Conservation (phyloP, 2,329 filamentous ascomycete species). For the Penicillium sp. region DNA sequence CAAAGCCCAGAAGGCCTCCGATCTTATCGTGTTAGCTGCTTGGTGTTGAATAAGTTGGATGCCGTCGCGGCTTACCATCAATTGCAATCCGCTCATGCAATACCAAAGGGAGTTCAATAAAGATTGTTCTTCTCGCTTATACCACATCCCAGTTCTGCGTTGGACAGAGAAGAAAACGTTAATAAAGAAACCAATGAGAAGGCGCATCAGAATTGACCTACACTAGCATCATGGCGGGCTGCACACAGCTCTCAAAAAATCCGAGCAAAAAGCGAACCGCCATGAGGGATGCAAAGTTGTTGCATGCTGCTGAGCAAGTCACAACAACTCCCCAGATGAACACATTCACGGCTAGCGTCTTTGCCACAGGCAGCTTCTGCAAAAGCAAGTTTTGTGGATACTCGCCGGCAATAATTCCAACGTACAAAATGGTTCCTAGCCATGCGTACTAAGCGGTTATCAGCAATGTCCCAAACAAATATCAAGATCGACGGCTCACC, state of each 20-base stretch:
- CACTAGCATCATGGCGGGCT: no score
- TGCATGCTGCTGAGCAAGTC: slow-evolving; percentile 13
- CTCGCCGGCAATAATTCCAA: slow-evolving; percentile 17
- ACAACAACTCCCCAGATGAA: slow-evolving; percentile 11
- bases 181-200: no score
- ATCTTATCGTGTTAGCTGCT: no score
- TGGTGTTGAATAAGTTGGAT: no score
- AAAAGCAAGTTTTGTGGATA: slow-evolving; percentile 20
- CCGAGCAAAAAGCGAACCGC: slow-evolving; percentile 17
- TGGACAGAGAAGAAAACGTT: slow-evolving; percentile 6
- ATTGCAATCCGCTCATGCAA: no score
- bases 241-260: no score
- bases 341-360: slow-evolving; percentile 10
- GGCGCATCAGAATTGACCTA: no score
- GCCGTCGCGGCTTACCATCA: no score
- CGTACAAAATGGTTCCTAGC: slow-evolving; percentile 19
- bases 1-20: no score
- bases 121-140: slow-evolving; percentile 2
- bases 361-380: slow-evolving; percentile 15
- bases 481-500: slow-evolving; percentile 24
- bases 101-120: no score
- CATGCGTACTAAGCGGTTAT: slow-evolving; percentile 20
- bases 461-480: neutral
- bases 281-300: slow-evolving; percentile 16
- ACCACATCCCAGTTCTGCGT: slow-evolving; percentile 17